Conservation (phyloP, 352 stramenopile genomes). For the Phytophthora uliginosa region DNA sequence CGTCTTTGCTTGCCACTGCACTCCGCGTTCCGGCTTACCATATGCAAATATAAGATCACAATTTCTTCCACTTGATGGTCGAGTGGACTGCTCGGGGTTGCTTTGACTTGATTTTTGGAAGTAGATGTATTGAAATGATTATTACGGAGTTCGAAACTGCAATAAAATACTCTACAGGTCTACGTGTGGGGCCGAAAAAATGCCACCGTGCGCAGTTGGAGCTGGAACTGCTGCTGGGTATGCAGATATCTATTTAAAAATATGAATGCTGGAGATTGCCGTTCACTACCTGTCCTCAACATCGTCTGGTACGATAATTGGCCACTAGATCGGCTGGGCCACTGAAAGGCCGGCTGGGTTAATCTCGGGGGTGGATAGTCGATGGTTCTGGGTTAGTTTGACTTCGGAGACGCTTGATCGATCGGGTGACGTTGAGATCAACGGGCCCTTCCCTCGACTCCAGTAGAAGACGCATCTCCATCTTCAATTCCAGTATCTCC, state of each 20-base stretch:
- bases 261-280: no score
- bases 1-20: constrained; percentile 7
- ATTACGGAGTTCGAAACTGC: background rate
- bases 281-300: no score
- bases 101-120: background rate
- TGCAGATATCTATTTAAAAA: no score
- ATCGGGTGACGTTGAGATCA: background rate
- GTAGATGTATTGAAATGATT: background rate
- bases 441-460: background rate
- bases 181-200: no score
- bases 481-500: background rate
- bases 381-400: background rate
- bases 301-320: no score
- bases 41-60: constrained; percentile 13
- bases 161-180: background rate
- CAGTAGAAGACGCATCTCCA: background rate
- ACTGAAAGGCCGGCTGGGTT: background rate
- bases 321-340: no score
- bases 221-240: no score
- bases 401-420: background rate
- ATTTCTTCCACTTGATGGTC: background rate
- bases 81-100: no score
- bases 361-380: background rate
- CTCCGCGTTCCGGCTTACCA: background rate
- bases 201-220: no score